Conservation (phyloP, 306 rosid species). For the Inga laurina region DNA sequence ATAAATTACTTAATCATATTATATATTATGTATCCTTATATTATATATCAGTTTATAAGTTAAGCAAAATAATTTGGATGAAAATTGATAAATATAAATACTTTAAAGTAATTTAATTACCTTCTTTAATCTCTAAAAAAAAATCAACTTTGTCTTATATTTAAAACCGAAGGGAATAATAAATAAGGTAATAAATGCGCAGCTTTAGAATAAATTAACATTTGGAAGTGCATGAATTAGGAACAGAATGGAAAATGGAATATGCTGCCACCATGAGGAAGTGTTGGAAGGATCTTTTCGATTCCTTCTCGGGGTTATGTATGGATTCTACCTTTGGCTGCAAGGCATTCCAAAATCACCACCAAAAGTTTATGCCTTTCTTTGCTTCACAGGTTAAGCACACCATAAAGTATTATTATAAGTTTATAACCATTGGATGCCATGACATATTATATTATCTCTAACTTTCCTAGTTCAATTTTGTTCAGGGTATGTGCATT, state of each 20-base stretch:
- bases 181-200: not conserved
- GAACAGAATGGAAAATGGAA: slow-evolving; percentile 3
- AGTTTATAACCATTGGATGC: not conserved
- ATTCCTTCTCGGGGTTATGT: not conserved
- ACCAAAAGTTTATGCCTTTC: slow-evolving; percentile 16
- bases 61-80: too few relatives aligned
- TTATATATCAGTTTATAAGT: too few relatives aligned
- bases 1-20: too few relatives aligned
- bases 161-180: not conserved
- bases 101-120: too few relatives aligned
- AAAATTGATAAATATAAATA: too few relatives aligned
- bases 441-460: not conserved
- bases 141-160: too few relatives aligned
- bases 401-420: not conserved
- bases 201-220: not conserved
- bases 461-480: not conserved
- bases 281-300: not conserved
- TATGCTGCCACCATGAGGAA: not conserved
- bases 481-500: not conserved
- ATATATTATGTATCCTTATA: too few relatives aligned
- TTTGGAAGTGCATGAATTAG: slow-evolving; percentile 6
- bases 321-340: slow-evolving; percentile 11
- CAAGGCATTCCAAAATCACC: slow-evolving; percentile 26
- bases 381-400: not conserved
- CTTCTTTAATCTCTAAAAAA: too few relatives aligned